Percentiles rank a stretch among this genome's conserved stretches.
Evolutionary conservation across 495 filamentous ascomycete genomes (phyloP).

Genomic region (Penicillium ucsense): DNA sequence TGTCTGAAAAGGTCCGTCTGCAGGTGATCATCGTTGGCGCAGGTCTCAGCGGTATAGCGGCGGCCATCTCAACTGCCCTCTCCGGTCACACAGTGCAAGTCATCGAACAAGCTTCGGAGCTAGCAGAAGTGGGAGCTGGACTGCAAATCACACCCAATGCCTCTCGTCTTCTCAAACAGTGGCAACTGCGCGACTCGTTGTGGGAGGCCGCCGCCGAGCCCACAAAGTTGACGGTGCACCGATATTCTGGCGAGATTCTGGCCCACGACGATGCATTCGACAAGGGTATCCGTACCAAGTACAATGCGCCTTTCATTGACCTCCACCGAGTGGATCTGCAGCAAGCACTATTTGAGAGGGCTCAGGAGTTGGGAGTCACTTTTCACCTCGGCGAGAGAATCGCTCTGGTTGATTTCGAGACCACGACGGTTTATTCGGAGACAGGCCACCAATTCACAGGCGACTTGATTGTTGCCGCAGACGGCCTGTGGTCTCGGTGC

Average conservation of each 20-base stretch:
- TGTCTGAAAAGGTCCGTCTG: conserved; percentile 17
- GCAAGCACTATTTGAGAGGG: conserved; percentile 39
- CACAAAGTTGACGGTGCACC: conserved; percentile 45
- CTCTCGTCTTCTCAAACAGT: conserved; percentile 42
- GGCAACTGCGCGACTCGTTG: conserved; percentile 40
- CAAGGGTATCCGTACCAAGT: conserved; percentile 29
- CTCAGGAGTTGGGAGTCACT: conserved; percentile 41
- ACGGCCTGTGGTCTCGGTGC: conserved; percentile 45
- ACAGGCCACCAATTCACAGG: conserved; percentile 24
- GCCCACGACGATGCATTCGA: conserved; percentile 41
- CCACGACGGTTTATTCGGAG: conserved; percentile 15
- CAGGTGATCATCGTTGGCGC: conserved; percentile 27
- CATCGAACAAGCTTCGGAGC: conserved; percentile 50
- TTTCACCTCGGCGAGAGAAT: conserved; percentile 39
- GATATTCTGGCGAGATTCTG: conserved; percentile 45
- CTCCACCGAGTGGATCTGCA: conserved; percentile 54
- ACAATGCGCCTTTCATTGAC: conserved; percentile 45
- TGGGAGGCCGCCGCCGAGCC: conserved; percentile 41
- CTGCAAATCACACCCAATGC: conserved; percentile 52
- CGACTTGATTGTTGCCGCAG: conserved; percentile 49
- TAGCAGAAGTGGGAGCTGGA: conserved; percentile 46
- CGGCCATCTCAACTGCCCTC: conserved; percentile 50
- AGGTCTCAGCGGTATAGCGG: conserved; percentile 53
- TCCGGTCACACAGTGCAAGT: conserved; percentile 52
- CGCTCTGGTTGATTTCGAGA: conserved; percentile 27